phyloP scores from a whole-genome alignment of 2,329 filamentous ascomycete species.

The Colletotrichum tanaceti region DNA sequence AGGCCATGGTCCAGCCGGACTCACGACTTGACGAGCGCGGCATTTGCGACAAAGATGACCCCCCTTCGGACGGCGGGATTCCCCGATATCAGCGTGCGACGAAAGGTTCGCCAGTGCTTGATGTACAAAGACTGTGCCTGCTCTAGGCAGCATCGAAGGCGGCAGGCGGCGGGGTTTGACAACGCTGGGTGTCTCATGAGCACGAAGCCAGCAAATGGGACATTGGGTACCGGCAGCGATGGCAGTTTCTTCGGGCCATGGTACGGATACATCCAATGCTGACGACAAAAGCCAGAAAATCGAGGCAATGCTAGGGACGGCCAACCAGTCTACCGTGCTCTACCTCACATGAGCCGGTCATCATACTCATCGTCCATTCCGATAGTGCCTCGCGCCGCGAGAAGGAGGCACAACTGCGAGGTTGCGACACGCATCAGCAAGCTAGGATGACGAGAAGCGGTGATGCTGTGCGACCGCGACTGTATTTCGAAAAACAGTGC shows the following conservation, averaged over 20 bases:
- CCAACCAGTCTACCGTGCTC: constrained; percentile 10
- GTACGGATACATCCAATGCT: background rate
- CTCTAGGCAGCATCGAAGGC: constrained; percentile 26
- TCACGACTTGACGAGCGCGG: background rate
- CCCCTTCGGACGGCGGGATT: constrained; percentile 11
- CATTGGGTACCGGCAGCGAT: background rate
- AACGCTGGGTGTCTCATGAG: constrained; percentile 23
- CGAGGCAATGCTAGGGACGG: background rate
- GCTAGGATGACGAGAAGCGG: constrained; percentile 1
- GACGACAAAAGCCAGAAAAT: constrained; percentile 4
- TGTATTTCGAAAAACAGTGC: background rate
- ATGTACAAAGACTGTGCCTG: constrained; percentile 32
- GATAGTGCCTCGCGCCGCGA: constrained; percentile 27
- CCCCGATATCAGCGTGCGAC: constrained; percentile 24
- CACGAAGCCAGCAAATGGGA: background rate
- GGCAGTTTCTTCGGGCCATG: background rate
- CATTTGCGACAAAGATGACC: constrained; percentile 19
- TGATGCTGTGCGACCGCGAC: background rate
- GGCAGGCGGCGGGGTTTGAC: constrained; percentile 25
- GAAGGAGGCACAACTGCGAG: constrained; percentile 17
- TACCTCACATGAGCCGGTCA: background rate
- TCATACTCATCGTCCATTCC: constrained; percentile 14
- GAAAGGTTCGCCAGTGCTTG: constrained; percentile 14
- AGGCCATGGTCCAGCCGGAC: constrained; percentile 20
- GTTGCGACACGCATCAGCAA: constrained; percentile 15